Evolutionary conservation across 345 rosid genomes (phyloP).

Genomic region (Syzygium jambos): DNA sequence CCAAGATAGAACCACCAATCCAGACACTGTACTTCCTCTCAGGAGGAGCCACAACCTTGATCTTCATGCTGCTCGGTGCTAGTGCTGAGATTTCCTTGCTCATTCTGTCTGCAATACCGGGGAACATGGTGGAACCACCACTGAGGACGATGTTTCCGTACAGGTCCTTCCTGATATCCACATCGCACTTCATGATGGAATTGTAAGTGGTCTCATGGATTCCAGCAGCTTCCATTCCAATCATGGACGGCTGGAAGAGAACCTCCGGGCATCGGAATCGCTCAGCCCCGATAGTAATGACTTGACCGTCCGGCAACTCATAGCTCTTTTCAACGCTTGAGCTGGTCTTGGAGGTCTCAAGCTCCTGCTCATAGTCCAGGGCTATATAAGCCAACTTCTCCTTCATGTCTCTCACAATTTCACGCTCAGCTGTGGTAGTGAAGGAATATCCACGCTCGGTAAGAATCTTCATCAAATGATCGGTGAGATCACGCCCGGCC

Average conservation of each 20-base stretch:
- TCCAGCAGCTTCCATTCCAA: constrained; percentile 66
- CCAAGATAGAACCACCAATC: constrained; percentile 69
- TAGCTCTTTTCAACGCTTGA: constrained; percentile 61
- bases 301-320: constrained; percentile 68
- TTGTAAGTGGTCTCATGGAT: constrained; percentile 68
- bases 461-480: constrained; percentile 56
- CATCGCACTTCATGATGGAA: constrained; percentile 67
- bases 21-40: constrained; percentile 74
- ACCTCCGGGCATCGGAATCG: constrained; percentile 66
- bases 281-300: constrained; percentile 61
- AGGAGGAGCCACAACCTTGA: constrained; percentile 71
- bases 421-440: constrained; percentile 70
- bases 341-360: constrained; percentile 50
- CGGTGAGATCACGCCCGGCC: constrained; percentile 69
- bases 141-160: constrained; percentile 66
- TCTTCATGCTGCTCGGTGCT: constrained; percentile 68
- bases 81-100: constrained; percentile 65
- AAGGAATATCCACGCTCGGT: constrained; percentile 77
- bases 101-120: constrained; percentile 70
- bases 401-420: constrained; percentile 67
- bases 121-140: constrained; percentile 71
- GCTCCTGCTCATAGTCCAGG: constrained; percentile 57
- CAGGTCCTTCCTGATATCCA: constrained; percentile 64
- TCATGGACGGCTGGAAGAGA: constrained; percentile 58
- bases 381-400: constrained; percentile 62